Evolutionary conservation across 1,139 yeast genomes (phyloP).

Genomic region (Yarrowia galli): DNA sequence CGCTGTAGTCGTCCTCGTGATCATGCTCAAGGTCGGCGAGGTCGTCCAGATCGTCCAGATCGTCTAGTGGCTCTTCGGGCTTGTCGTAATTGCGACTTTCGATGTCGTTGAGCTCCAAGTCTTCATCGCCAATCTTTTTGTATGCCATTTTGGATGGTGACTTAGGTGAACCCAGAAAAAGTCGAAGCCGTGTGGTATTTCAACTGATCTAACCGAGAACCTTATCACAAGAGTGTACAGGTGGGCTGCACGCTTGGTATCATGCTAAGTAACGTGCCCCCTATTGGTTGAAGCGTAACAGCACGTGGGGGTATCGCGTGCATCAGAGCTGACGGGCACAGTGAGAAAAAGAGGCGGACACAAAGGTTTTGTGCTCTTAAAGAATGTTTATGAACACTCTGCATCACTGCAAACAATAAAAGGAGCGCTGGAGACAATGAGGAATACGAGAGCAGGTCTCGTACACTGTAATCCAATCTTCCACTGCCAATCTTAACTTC

Average conservation of each 20-base stretch:
- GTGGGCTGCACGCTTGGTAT: background rate
- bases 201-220: slow-evolving; percentile 37
- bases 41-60: slow-evolving; percentile 16
- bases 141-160: background rate
- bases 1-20: slow-evolving; percentile 30
- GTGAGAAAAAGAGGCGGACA: background rate
- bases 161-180: background rate
- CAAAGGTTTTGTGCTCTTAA: background rate
- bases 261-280: slow-evolving; percentile 11
- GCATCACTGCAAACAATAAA: background rate
- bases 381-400: background rate
- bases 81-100: slow-evolving; percentile 4
- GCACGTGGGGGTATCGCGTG: slow-evolving; percentile 33
- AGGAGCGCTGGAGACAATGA: background rate
- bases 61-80: background rate
- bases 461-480: background rate
- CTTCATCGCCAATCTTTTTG: slow-evolving; percentile 7
- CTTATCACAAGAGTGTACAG: slow-evolving; percentile 12
- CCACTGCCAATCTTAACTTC: background rate
- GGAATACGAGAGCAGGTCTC: background rate
- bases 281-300: slow-evolving; percentile 22
- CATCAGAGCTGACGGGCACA: background rate
- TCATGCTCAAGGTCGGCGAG: slow-evolving; percentile 13
- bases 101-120: slow-evolving; percentile 22
- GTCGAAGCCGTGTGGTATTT: slow-evolving; percentile 32